A percentile compares a stretch with the other conserved stretches of the same genome.
These are phyloP conservation scores for Boletus fagicola DNA, from an alignment of 768 basidiomycete genomes.

Conservation along the genomic window DNA sequence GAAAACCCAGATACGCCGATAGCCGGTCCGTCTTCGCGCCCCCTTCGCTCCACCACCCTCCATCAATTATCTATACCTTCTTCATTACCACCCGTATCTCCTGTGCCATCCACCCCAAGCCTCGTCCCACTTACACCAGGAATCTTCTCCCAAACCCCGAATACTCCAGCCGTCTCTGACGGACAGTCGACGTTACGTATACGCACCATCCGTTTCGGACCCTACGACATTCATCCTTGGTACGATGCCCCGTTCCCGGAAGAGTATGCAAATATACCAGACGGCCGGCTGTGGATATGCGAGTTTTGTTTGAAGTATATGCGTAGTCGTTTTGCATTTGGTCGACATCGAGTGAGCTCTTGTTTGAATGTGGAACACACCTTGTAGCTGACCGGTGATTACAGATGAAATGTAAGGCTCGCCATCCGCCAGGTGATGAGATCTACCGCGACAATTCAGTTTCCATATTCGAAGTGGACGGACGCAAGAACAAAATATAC, in stretches of 20 bases:
- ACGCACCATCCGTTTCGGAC: constrained; percentile 85
- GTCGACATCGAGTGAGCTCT: constrained; percentile 75
- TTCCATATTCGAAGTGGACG: constrained; percentile 97
- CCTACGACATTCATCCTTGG: constrained; percentile 95
- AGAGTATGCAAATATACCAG: constrained; percentile 90
- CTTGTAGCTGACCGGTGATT: constrained; percentile 13
- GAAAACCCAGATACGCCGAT: constrained; percentile 38
- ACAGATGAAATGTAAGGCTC: constrained; percentile 91
- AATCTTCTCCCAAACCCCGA: constrained; percentile 33
- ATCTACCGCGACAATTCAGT: constrained; percentile 89
- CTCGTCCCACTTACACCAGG: constrained; percentile 34
- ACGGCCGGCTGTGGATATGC: constrained; percentile 93
- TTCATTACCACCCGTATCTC: constrained; percentile 31
- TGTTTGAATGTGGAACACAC: neutral
- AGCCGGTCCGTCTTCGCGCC: constrained; percentile 60
- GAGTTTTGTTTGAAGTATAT: constrained; percentile 98
- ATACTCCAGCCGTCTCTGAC: constrained; percentile 24
- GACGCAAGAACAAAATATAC: constrained; percentile 99
- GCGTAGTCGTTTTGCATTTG: constrained; percentile 86
- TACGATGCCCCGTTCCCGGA: constrained; percentile 99
- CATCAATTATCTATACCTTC: constrained; percentile 37
- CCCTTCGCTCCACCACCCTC: constrained; percentile 57
- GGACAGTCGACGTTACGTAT: constrained; percentile 55
- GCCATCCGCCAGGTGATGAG: constrained; percentile 97
- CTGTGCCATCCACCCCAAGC: constrained; percentile 39